Base-by-base conservation (phyloP, 2,329 filamentous ascomycete genomes). In the Diaporthe humulicola region DNA sequence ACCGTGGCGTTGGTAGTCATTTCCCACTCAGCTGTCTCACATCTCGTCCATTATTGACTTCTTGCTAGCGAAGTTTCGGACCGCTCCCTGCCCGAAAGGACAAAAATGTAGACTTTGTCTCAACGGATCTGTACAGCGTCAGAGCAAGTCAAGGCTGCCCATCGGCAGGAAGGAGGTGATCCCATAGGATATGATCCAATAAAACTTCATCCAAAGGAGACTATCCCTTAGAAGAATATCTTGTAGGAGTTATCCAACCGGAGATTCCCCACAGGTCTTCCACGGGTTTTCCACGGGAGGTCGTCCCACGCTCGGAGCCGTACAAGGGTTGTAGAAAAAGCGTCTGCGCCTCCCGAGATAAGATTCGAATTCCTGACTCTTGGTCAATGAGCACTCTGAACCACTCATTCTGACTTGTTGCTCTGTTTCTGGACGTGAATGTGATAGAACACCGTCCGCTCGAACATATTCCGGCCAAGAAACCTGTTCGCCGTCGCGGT, bases 401-500 rank as follows among this genome's bases (percentile, higher is more conserved):
- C 48, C 48, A 52, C n/a, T 2, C 25, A 28, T 12, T 36, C 30
- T 22, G 8, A 12, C 15, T 57, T 36, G 6, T 57, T 10, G 4
- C 30, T 67, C 22, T 50, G 12, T 25, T 48, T 12, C 28, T 22
- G 14, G 28, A 2, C 28, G 42, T 38, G 19, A 36, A 9, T 14
- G 22, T 50, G 28, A 30, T 33, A n/a, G 3, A 22, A 36, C 3
- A 50, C 8, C 5, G 22, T 25, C 19, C 45, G 42, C 30, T 36
- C 15, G 42, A 33, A 50, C 60, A 50, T 25, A 12, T 50, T 67
- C 61, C 61, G 42, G 42, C 61, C 42, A 50, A 50, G 42, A 36
- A n/a, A 30, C 28, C 12, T 50, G 61, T 17, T 67, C 61, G 61
- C 30, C 30, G 42, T 38, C 15, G 33, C 61, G 61, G 61, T 67